Percentiles rank a stretch among this genome's conserved stretches.
These are phyloP conservation scores for Candolleomyces aberdarensis DNA, from an alignment of 768 basidiomycete genomes.

Conservation along the genomic window DNA sequence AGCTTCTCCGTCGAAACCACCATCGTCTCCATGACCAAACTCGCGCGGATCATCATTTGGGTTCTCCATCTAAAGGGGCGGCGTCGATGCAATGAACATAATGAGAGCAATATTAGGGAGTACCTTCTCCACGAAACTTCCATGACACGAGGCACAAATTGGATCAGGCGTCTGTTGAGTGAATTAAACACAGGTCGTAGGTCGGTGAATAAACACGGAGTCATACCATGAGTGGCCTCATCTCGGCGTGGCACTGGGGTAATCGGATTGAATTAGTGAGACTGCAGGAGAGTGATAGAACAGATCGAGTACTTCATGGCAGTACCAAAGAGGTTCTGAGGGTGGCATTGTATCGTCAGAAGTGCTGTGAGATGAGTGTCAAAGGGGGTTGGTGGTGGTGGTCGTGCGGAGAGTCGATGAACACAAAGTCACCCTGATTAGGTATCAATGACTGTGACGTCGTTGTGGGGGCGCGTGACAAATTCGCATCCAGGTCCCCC, in stretches of 20 bases:
- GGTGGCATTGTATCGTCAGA: constrained; percentile 50
- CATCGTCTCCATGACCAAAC: constrained; percentile 42
- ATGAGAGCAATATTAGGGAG: constrained; percentile 4
- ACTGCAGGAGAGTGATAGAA: background rate
- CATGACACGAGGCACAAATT: constrained; percentile 76
- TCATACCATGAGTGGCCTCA: constrained; percentile 82
- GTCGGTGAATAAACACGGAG: constrained; percentile 12
- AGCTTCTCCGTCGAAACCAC: constrained; percentile 20
- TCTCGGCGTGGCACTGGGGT: constrained; percentile 79
- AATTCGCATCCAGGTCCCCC: too few relatives aligned
- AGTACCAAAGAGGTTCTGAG: constrained; percentile 76
- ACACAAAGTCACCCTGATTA: constrained; percentile 3
- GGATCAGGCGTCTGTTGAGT: constrained; percentile 53
- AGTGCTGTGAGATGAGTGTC: constrained; percentile 5
- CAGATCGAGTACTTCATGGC: constrained; percentile 55
- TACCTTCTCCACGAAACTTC: constrained; percentile 83
- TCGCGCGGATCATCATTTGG: constrained; percentile 71
- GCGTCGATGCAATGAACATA: constrained; percentile 10
- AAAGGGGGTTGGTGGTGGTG: constrained; percentile 4
- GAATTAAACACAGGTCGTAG: background rate
- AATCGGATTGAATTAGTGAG: constrained; percentile 8
- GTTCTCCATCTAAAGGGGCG: constrained; percentile 61
- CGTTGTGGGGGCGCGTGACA: background rate
- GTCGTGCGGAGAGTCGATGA: constrained; percentile 1
- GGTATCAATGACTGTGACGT: background rate